Evolutionary conservation across 768 basidiomycete species (phyloP), one percentile per base, ranked within the genome.

Genomic region (Lanmaoa rubissima): DNA sequence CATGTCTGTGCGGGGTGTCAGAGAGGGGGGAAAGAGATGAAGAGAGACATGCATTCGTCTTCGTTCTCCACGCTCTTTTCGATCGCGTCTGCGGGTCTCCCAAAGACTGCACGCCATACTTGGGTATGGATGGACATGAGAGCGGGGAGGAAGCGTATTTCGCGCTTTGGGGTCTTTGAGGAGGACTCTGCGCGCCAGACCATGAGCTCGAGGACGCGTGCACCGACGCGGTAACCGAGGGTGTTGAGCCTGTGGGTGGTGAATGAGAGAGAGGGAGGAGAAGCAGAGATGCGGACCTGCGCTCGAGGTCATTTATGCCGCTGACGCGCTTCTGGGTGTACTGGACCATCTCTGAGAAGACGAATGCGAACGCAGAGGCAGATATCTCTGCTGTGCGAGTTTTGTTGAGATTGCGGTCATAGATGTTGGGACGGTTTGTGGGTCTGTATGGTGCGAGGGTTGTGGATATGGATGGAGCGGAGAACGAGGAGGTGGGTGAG

Each of bases 31-130:
- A 44, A 9, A 49, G 42, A 31, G 32, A 41, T 13, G 24, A 5
- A 46, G 40, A 26, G 43, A 48, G 17, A 75, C 87, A 52, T 59
- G 87, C 94, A 99, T 79, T 99, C 97, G 69, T 98, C 96, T 19
- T 91, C 87, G 57, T 96, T 93, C 72, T 97, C 94, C 0, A 98
- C 92, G 62, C 92, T 94, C 76, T 93, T 90, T 74, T 99, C 95
- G 54, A 99, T 85, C 2, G 90, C 93, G 69, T 98, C 96, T 21
- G 97, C 97, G 10, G 93, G 81, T 70, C 88, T 91, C 10, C 94
- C 94, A 66, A 96, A 99, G 17, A 95, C 88, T 32, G 94, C 90
- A 55, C 87, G 86, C 89, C 96, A 99, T 26, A 98, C 87, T 63
- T 96, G 92, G 1, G 93, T 94, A 65, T 98, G 96, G 50, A 99